phyloP scores from a whole-genome alignment of 768 basidiomycete species.

The Mycena venus region DNA sequence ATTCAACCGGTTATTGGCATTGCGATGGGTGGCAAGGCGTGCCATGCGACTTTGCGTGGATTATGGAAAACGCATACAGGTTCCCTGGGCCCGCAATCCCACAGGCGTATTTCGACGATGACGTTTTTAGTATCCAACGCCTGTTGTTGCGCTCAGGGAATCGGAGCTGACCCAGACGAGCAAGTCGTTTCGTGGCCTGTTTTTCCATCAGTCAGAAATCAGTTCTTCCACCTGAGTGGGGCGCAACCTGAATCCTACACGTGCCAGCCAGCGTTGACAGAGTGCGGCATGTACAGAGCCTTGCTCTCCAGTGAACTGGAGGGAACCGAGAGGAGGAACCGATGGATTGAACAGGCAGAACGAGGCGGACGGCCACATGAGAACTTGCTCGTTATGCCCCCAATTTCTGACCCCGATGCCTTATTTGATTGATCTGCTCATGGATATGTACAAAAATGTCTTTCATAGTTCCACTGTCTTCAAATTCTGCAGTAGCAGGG shows the following conservation, averaged over 20 bases:
- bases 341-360: neutral
- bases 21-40: constrained; percentile 8
- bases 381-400: no score
- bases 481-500: no score
- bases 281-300: neutral
- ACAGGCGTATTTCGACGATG: neutral
- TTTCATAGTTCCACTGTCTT: no score
- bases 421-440: no score
- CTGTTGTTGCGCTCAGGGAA: constrained; percentile 1
- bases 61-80: constrained; percentile 20
- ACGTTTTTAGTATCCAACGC: neutral
- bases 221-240: neutral
- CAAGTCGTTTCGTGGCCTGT: neutral
- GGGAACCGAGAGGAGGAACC: neutral
- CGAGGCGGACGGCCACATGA: no score
- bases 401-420: no score
- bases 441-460: no score
- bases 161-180: neutral
- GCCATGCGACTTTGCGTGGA: constrained; percentile 8
- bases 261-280: neutral
- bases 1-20: neutral
- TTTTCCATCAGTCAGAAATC: neutral
- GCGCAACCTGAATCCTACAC: neutral
- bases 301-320: neutral
- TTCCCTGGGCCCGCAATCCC: constrained; percentile 16